A percentile compares a stretch with the other conserved stretches of the same genome.
These are phyloP conservation scores for Strobilomyces dryophilus DNA, from an alignment of 768 basidiomycete species.

Conservation along the genomic window DNA sequence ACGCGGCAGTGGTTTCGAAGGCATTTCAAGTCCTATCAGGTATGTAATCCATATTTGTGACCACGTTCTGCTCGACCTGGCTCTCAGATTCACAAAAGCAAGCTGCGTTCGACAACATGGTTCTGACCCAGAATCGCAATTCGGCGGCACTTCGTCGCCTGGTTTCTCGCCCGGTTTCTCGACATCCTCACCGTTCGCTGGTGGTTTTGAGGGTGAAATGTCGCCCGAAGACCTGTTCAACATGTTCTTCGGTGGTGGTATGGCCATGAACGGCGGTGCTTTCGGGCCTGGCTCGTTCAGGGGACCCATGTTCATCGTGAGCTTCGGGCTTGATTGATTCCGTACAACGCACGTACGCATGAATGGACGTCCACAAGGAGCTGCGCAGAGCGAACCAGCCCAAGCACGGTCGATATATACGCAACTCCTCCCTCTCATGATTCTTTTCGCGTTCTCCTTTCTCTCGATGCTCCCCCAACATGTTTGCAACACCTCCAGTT, in stretches of 20 bases:
- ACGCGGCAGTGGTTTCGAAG: slow-evolving; percentile 83
- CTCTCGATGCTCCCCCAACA: slow-evolving; percentile 72
- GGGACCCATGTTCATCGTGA: slow-evolving; percentile 63
- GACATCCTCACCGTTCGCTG: slow-evolving; percentile 45
- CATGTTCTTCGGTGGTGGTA: slow-evolving; percentile 89
- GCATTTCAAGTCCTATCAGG: slow-evolving; percentile 94
- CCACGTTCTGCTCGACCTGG: slow-evolving; percentile 2
- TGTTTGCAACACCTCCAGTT: slow-evolving; percentile 61
- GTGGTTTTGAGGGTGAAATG: slow-evolving; percentile 74
- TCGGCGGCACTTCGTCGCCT: slow-evolving; percentile 62
- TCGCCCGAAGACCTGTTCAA: slow-evolving; percentile 97
- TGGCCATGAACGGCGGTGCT: slow-evolving; percentile 39
- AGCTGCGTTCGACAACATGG: slow-evolving; percentile 79
- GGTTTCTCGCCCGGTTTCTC: slow-evolving; percentile 47
- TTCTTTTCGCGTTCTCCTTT: slow-evolving; percentile 82
- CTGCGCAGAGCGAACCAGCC: slow-evolving; percentile 35
- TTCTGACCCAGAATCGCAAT: slow-evolving; percentile 85
- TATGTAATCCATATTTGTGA: slow-evolving; percentile 18
- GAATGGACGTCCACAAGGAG: slow-evolving; percentile 35
- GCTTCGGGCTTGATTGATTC: slow-evolving; percentile 84
- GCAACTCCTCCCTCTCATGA: slow-evolving; percentile 79
- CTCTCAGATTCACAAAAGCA: slow-evolving; percentile 79
- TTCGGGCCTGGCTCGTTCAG: slow-evolving; percentile 52
- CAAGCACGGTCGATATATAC: slow-evolving; percentile 58
- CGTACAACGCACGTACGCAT: slow-evolving; percentile 54